These are phyloP conservation scores for Sherardia arvensis DNA, from an alignment of 257 asterid species.

Conservation along the genomic window DNA sequence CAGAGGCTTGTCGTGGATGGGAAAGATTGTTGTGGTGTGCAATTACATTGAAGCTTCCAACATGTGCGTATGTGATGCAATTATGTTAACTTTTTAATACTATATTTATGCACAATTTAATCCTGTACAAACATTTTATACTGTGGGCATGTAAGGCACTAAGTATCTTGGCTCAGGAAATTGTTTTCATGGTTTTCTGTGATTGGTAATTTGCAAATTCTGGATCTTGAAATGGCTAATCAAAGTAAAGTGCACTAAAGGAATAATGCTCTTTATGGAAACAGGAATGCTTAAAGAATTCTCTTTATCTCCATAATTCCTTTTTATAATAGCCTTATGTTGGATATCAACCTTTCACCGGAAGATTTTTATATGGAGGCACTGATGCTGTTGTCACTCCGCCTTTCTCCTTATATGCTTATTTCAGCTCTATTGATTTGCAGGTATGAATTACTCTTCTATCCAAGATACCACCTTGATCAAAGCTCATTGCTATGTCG, in stretches of 20 bases:
- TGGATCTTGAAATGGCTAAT: background rate
- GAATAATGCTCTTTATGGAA: background rate
- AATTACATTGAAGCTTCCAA: slow-evolving; percentile 72
- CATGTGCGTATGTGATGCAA: slow-evolving; percentile 42
- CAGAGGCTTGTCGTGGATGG: slow-evolving; percentile 95
- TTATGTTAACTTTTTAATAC: background rate
- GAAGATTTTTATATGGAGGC: background rate
- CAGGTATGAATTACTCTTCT: slow-evolving; percentile 96
- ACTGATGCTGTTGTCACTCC: background rate
- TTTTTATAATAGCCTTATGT: background rate
- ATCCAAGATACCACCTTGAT: slow-evolving; percentile 99
- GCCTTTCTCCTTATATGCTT: background rate
- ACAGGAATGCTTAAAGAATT: background rate
- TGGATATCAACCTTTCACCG: background rate
- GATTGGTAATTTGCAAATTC: background rate
- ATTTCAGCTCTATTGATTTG: slow-evolving; percentile 16
- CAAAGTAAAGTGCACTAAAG: background rate
- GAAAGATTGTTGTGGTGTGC: slow-evolving; percentile 95
- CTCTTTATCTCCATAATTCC: background rate
- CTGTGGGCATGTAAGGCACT: background rate
- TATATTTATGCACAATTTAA: background rate
- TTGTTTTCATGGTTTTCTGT: background rate
- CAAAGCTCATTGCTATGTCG: slow-evolving; percentile 89
- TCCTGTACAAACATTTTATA: background rate
- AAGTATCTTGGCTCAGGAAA: background rate